These are phyloP conservation scores for Lichtheimia ornata DNA, from an alignment of 371 early-diverging fungal genomes.

Conservation along the genomic window DNA sequence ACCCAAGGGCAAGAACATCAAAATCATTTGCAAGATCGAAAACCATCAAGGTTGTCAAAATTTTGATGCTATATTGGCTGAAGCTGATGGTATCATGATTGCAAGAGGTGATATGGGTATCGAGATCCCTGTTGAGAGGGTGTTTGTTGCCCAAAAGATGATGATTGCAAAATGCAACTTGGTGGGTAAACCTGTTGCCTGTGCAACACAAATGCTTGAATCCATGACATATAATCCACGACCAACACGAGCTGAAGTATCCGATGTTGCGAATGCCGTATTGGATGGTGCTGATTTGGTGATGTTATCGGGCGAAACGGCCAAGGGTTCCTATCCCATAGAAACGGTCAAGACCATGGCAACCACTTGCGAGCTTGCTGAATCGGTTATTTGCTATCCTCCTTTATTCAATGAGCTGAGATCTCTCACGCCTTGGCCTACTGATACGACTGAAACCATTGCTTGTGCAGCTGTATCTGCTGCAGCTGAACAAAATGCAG, in stretches of 20 bases:
- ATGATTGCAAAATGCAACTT: constrained; percentile 93
- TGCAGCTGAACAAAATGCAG: constrained; percentile 82
- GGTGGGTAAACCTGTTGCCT: constrained; percentile 92
- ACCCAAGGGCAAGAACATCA: constrained; percentile 77
- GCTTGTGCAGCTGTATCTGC: constrained; percentile 89
- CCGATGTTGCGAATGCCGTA: constrained; percentile 97
- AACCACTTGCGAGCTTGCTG: constrained; percentile 69
- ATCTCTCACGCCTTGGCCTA: constrained; percentile 70
- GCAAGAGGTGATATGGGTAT: constrained; percentile 98
- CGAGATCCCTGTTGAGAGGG: constrained; percentile 90
- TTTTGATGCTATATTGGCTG: constrained; percentile 92
- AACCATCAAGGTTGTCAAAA: constrained; percentile 88
- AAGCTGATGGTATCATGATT: constrained; percentile 98
- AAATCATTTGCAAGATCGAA: constrained; percentile 94
- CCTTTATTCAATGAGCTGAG: constrained; percentile 80
- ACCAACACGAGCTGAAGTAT: constrained; percentile 98
- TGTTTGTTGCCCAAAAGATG: constrained; percentile 93
- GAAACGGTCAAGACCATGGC: constrained; percentile 79
- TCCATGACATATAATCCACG: constrained; percentile 94
- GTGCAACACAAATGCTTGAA: constrained; percentile 99
- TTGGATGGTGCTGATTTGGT: constrained; percentile 95
- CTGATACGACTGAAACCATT: constrained; percentile 86
- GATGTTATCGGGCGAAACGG: constrained; percentile 98
- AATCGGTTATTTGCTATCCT: constrained; percentile 72
- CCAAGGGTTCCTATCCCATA: constrained; percentile 81